These are phyloP conservation scores for Anaeramoeba flamelloides DNA, from an alignment of 78 protist species.

Conservation along the genomic window DNA sequence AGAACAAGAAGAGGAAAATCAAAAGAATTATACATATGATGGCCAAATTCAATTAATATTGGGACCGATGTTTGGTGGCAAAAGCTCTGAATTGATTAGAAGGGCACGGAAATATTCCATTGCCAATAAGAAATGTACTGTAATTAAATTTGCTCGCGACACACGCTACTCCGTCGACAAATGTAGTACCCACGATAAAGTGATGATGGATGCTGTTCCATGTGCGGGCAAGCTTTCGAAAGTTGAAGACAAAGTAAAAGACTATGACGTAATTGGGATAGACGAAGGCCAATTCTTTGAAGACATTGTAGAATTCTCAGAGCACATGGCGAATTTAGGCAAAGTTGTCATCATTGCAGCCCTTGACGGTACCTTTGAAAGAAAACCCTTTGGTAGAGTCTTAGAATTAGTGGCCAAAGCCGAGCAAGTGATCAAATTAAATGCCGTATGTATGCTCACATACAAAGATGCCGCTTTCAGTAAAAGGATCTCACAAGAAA, in stretches of 20 bases:
- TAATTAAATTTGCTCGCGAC: slow-evolving; percentile 13
- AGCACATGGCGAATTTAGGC: slow-evolving; percentile 53
- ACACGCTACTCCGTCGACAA: slow-evolving; percentile 33
- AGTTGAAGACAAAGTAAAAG: slow-evolving; percentile 10
- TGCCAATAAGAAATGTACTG: slow-evolving; percentile 34
- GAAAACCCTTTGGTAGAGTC: slow-evolving; percentile 39
- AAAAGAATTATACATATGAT: neutral
- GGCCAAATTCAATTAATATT: slow-evolving; percentile 56
- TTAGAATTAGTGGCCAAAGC: slow-evolving; percentile 46
- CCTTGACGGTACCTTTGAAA: slow-evolving; percentile 42
- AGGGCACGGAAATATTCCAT: slow-evolving; percentile 34
- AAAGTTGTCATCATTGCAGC: slow-evolving; percentile 68
- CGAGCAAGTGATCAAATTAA: slow-evolving; percentile 52
- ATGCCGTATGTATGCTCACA: slow-evolving; percentile 59
- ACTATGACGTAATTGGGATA: slow-evolving; percentile 57
- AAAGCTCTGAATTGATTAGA: slow-evolving; percentile 64
- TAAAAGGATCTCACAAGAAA: slow-evolving; percentile 35
- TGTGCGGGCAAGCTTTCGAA: slow-evolving; percentile 31
- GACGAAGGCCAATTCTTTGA: slow-evolving; percentile 82
- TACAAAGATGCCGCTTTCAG: slow-evolving; percentile 52
- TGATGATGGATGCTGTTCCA: slow-evolving; percentile 30
- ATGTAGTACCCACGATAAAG: slow-evolving; percentile 54
- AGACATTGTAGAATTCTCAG: slow-evolving; percentile 55
- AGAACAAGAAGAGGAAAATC: too few species aligned
- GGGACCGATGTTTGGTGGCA: slow-evolving; percentile 79